A percentile compares a stretch with the other conserved stretches of the same genome.
phyloP scores from a whole-genome alignment of 495 filamentous ascomycete species.

The Aspergillus bridgeri region DNA sequence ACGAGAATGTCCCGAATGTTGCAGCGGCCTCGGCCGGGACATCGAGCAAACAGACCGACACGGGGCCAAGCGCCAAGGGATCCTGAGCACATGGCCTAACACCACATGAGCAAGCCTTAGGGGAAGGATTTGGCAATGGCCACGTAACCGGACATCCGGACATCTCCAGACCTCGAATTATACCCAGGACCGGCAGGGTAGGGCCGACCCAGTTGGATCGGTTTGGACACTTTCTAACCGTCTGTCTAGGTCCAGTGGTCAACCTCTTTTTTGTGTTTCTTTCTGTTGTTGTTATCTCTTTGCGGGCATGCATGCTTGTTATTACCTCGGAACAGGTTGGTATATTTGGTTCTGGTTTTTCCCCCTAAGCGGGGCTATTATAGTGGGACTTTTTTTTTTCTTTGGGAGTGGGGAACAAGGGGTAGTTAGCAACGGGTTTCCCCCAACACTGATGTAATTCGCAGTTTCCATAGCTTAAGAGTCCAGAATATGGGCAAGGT shows the following conservation, averaged over 20 bases:
- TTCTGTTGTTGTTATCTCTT: background rate
- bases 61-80: background rate
- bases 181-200: background rate
- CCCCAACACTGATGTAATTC: background rate
- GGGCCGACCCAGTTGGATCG: background rate
- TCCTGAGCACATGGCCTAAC: conserved; percentile 7
- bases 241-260: background rate
- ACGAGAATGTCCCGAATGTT: background rate
- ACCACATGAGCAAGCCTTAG: background rate
- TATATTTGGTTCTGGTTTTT: background rate
- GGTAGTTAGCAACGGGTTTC: too few species aligned
- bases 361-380: background rate
- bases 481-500: too few species aligned
- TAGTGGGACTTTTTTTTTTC: background rate
- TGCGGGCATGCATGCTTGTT: background rate
- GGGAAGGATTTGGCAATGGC: background rate
- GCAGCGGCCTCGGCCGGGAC: background rate
- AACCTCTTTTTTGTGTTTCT: background rate
- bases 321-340: background rate
- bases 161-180: background rate
- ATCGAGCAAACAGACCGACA: background rate
- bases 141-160: background rate
- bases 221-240: background rate
- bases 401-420: background rate
- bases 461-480: background rate